These are phyloP conservation scores for Blastobotrys peoriensis DNA, from an alignment of 805 yeast species.

Conservation along the genomic window DNA sequence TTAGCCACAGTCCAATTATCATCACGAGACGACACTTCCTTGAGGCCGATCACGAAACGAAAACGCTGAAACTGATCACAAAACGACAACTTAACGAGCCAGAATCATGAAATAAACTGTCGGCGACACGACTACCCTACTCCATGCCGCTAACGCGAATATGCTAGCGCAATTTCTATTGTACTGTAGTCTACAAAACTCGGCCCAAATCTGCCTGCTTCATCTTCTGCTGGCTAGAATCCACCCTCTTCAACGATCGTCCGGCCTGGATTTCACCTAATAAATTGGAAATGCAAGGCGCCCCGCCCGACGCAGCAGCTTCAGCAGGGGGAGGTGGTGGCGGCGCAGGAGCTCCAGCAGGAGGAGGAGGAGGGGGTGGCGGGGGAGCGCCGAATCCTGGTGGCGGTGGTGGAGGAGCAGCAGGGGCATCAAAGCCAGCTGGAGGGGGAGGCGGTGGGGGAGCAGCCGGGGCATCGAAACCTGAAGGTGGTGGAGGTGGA, in stretches of 20 bases:
- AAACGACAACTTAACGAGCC: no score
- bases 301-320: conserved; percentile 27
- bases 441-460: conserved; percentile 32
- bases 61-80: no score
- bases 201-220: conserved; percentile 23
- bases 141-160: no score
- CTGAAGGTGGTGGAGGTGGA: conserved; percentile 30
- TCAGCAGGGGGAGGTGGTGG: conserved; percentile 22
- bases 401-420: conserved; percentile 40
- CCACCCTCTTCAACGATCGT: conserved; percentile 27
- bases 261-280: conserved; percentile 33
- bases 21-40: no score
- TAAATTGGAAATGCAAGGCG: conserved; percentile 26
- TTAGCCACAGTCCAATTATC: no score
- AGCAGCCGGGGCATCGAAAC: conserved; percentile 24
- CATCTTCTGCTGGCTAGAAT: conserved; percentile 24
- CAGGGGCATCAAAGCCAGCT: conserved; percentile 13
- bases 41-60: no score
- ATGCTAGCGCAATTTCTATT: no score
- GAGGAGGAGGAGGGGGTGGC: conserved; percentile 28
- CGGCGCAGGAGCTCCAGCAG: conserved; percentile 26
- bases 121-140: no score
- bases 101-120: no score
- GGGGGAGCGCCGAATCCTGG: no score
- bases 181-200: conserved; percentile 20